Conservation (phyloP, 169 alveolate species). For the Plasmodium chabaudi region DNA sequence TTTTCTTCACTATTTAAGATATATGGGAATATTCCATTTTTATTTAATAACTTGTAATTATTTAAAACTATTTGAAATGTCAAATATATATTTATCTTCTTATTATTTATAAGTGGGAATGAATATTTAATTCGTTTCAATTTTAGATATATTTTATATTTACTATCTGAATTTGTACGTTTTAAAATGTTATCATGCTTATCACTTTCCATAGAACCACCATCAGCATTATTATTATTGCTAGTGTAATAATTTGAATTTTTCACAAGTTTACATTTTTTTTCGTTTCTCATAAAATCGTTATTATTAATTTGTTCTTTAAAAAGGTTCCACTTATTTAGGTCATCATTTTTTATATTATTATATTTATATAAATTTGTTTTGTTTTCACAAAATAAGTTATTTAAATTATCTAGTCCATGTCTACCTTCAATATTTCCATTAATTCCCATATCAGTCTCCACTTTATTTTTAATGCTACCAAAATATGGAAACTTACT, state of each 20-base stretch:
- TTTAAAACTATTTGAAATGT: conserved; percentile 44
- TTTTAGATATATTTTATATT: conserved; percentile 47
- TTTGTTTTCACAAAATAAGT: neutral
- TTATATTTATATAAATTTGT: conserved; percentile 6
- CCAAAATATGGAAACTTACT: no score
- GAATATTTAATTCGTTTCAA: conserved; percentile 25
- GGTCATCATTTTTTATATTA: neutral
- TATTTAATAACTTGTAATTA: conserved; percentile 28
- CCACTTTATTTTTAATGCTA: no score
- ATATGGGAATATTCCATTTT: conserved; percentile 30
- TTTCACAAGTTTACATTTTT: neutral
- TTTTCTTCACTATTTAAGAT: conserved; percentile 5
- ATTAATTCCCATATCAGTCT: neutral
- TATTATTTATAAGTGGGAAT: conserved; percentile 13
- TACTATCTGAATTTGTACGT: neutral
- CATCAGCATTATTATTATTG: no score
- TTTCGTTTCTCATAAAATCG: neutral
- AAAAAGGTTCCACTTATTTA: neutral
- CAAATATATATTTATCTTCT: conserved; percentile 27
- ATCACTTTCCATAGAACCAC: neutral
- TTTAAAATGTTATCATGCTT: neutral
- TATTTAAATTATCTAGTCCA: neutral
- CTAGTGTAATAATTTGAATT: no score
- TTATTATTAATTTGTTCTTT: neutral
- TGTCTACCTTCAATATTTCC: neutral